phyloP scores from a whole-genome alignment of 768 basidiomycete genomes.

The Russula brevipes region DNA sequence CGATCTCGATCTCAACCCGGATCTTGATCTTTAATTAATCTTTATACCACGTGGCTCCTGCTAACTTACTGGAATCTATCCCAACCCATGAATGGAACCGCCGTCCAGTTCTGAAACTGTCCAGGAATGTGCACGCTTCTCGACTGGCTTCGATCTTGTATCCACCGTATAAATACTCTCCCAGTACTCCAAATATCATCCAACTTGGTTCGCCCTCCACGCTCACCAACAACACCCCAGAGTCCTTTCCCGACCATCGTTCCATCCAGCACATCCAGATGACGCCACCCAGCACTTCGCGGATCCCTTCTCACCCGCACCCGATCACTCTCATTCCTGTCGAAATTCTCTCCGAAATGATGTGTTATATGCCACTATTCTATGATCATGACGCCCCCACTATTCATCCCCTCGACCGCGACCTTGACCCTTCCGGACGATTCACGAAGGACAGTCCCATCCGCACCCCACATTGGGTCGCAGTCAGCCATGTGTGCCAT shows the following conservation, averaged over 20 bases:
- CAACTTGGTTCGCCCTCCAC: too few relatives aligned
- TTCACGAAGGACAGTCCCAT: slow-evolving; percentile 15
- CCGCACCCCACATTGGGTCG: slow-evolving; percentile 23
- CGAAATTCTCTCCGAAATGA: slow-evolving; percentile 19
- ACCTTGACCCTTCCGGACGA: slow-evolving; percentile 14
- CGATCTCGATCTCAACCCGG: slow-evolving; percentile 81
- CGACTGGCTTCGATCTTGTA: too few relatives aligned
- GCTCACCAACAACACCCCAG: neutral
- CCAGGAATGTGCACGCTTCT: too few relatives aligned
- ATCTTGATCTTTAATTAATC: slow-evolving; percentile 55
- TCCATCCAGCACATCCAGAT: neutral
- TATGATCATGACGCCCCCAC: slow-evolving; percentile 9
- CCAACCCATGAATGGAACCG: too few relatives aligned
- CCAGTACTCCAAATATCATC: too few relatives aligned
- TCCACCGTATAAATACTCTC: too few relatives aligned
- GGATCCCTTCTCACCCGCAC: neutral
- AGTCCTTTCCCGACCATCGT: neutral
- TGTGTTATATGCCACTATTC: slow-evolving; percentile 20
- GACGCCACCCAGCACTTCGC: neutral
- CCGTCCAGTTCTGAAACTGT: too few relatives aligned
- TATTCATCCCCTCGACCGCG: slow-evolving; percentile 9
- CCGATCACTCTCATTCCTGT: slow-evolving; percentile 10
- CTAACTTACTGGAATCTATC: too few relatives aligned
- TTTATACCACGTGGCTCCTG: too few relatives aligned
- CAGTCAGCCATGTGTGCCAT: slow-evolving; percentile 20